Percentiles rank a stretch among this genome's conserved stretches.
Conservation (phyloP, 345 rosid genomes). For the Isatis tinctoria region DNA sequence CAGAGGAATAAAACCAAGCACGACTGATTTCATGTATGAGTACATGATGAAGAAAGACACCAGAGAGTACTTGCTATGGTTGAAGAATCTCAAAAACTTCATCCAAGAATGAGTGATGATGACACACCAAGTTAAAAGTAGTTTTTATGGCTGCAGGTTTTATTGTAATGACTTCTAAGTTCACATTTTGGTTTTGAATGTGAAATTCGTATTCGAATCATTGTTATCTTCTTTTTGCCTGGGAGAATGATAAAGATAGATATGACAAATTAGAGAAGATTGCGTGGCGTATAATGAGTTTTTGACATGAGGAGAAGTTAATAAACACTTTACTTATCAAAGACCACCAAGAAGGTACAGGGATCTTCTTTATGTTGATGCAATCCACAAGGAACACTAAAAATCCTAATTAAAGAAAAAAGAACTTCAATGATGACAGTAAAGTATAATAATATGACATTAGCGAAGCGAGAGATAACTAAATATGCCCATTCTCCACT, state of each 20-base stretch:
- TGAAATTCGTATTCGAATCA: background rate
- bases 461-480: background rate
- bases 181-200: background rate
- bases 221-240: background rate
- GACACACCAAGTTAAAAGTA: background rate
- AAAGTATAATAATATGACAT: conserved; percentile 7
- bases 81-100: conserved; percentile 69
- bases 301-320: conserved; percentile 5
- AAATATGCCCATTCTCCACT: background rate
- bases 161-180: background rate
- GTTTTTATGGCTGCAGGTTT: background rate
- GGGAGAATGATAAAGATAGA: background rate
- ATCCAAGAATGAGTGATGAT: conserved; percentile 42
- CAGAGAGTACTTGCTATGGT: conserved; percentile 61
- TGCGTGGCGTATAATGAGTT: background rate
- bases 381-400: conserved; percentile 23
- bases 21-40: conserved; percentile 71
- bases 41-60: conserved; percentile 86
- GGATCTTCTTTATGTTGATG: conserved; percentile 10
- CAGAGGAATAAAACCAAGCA: conserved; percentile 75
- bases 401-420: background rate
- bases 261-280: background rate
- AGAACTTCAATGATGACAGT: conserved; percentile 3
- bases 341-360: conserved; percentile 3
- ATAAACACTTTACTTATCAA: conserved; percentile 22